Evolutionary conservation across 352 stramenopile species (phyloP).

Genomic region (Globisporangium takayamanum): DNA sequence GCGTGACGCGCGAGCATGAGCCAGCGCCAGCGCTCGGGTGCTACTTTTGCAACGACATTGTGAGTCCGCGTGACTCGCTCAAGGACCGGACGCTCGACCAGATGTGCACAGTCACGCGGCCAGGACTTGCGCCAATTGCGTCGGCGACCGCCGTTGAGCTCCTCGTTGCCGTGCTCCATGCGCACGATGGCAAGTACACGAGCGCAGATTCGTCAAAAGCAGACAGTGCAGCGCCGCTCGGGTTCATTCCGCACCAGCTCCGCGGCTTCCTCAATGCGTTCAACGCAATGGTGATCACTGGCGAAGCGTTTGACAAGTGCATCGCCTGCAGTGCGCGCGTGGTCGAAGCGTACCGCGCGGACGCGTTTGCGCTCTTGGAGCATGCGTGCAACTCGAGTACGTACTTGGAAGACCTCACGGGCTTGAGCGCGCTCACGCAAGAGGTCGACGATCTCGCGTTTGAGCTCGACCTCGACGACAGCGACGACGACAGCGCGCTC

Average conservation of each 20-base stretch:
- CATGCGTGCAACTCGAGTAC: constrained; percentile 60
- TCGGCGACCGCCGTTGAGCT: constrained; percentile 94
- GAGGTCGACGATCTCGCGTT: constrained; percentile 54
- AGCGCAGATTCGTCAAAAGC: constrained; percentile 43
- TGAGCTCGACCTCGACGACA: constrained; percentile 71
- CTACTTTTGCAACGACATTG: constrained; percentile 99
- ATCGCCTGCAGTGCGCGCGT: constrained; percentile 93
- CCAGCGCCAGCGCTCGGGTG: constrained; percentile 77
- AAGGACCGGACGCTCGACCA: constrained; percentile 98
- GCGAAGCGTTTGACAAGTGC: constrained; percentile 92
- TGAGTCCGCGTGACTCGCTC: constrained; percentile 95
- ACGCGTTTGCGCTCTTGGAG: constrained; percentile 42
- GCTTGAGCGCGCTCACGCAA: constrained; percentile 49
- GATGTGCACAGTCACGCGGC: constrained; percentile 99
- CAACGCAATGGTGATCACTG: constrained; percentile 63
- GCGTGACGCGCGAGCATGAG: constrained; percentile 26
- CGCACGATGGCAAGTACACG: constrained; percentile 70
- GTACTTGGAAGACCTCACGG: constrained; percentile 81
- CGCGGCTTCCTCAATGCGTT: constrained; percentile 94
- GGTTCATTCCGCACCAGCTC: constrained; percentile 92
- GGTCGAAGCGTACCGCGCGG: constrained; percentile 73
- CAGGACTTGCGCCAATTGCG: constrained; percentile 91
- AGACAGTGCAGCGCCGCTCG: constrained; percentile 54
- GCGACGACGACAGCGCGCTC: constrained; percentile 57
- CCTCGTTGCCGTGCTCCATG: constrained; percentile 93